Evolutionary conservation across 169 alveolate species (phyloP), one percentile per base, ranked within the genome.

Genomic region (Plasmodium gonderi): DNA sequence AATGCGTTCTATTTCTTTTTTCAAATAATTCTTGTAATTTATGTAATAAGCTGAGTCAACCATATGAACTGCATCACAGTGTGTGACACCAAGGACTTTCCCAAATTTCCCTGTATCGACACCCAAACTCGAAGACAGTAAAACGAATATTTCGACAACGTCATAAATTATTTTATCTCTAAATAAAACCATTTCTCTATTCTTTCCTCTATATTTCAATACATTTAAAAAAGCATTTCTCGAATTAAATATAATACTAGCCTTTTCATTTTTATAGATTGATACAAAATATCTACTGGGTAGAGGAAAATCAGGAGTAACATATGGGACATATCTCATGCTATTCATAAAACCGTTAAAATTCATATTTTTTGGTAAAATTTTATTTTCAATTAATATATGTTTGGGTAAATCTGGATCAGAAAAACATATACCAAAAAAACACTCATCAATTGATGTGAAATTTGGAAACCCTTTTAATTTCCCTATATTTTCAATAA

Each of bases 371-470:
- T 79, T 90, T 14, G 94, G 94, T 65, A 90, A 47, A 11, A 90
- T 79, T 33, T 78, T 76, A n/a, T 90, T 54, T 42, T 90, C 91
- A 29, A 8, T 65, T 9, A 77, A 69, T 44, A 90, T 33, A 65
- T 90, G 94, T 65, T 90, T 90, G 40, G 94, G 94, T 38, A 79
- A 29, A 90, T 90, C 90, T 38, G 94, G 94, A 23, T 90, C 94
- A 23, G 91, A 90, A 29, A 90, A 78, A 14, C 83, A 77, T 33
- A 90, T 90, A 40, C 94, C 94, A 33, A 78, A 67, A 79, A 90
- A 90, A 23, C 89, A 78, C 51, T 90, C 94, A 90, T 90, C 81
- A 33, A 65, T 60, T 5, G 83, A 76, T 77, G 85, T 67, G 54
- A 78, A 64, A 44, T 90, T 90, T 44, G 82, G 83, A n/a, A 42